Conservation (phyloP, 1,284 basidiomycete species). For the Vanrija humicola region DNA sequence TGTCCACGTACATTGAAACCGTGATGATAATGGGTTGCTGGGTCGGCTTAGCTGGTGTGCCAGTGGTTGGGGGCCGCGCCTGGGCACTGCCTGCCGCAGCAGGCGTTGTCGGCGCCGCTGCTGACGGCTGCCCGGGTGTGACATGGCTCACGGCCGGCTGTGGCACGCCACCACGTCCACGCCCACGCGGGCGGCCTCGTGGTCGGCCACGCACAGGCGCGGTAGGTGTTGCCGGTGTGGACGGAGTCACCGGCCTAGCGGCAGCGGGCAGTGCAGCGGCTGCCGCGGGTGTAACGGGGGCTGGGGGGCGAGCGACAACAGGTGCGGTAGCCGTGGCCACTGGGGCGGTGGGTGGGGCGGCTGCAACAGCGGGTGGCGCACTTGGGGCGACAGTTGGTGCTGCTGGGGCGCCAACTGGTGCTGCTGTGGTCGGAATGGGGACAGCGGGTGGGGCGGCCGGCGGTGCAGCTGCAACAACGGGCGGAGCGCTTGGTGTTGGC, state of each 20-base stretch:
- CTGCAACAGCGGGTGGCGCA: neutral
- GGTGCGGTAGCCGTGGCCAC: neutral
- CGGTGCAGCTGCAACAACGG: neutral
- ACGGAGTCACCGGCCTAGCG: neutral
- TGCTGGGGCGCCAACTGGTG: neutral
- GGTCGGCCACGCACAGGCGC: constrained; percentile 12
- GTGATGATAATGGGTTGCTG: constrained; percentile 16
- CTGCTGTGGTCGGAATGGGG: neutral
- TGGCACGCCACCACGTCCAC: constrained; percentile 12
- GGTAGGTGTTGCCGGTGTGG: neutral
- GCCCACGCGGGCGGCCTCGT: constrained; percentile 14
- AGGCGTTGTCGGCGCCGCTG: neutral
- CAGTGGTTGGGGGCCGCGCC: neutral
- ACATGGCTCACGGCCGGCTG: constrained; percentile 2
- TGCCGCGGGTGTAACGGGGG: neutral
- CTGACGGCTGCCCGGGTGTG: neutral
- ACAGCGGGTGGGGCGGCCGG: neutral
- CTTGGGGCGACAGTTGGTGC: neutral
- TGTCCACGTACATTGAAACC: constrained; percentile 13
- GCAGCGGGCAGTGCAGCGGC: neutral
- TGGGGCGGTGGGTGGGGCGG: no score
- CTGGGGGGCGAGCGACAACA: neutral
- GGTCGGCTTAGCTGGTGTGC: neutral
- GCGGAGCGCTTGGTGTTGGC: no score
- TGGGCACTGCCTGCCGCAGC: neutral